These are phyloP conservation scores for Berkeleyomyces basicola DNA, from an alignment of 2,329 filamentous ascomycete genomes.

Conservation along the genomic window DNA sequence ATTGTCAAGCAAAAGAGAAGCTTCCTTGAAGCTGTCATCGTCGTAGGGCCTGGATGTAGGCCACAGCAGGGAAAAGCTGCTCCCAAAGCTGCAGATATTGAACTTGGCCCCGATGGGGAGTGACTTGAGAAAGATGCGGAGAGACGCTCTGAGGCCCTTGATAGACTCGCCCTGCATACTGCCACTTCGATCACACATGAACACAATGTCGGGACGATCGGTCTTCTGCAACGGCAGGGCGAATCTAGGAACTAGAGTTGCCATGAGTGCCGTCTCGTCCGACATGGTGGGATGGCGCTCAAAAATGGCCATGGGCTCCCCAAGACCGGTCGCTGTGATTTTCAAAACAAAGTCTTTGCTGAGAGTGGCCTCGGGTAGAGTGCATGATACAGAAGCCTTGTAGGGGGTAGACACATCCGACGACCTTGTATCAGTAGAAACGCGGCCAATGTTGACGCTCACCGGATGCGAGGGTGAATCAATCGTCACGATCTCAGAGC, in stretches of 20 bases:
- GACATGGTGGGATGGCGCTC: constrained; percentile 47
- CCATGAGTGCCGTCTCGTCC: constrained; percentile 50
- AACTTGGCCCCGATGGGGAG: constrained; percentile 47
- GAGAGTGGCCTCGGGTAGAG: constrained; percentile 43
- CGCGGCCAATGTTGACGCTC: constrained; percentile 44
- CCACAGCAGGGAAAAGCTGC: constrained; percentile 29
- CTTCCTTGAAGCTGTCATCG: constrained; percentile 27
- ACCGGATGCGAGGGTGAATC: constrained; percentile 54
- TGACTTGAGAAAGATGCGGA: constrained; percentile 49
- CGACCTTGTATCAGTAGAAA: constrained; percentile 21
- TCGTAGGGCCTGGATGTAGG: constrained; percentile 28
- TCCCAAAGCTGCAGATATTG: constrained; percentile 55
- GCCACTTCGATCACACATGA: constrained; percentile 55
- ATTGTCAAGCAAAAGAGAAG: constrained; percentile 24
- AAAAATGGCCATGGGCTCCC: constrained; percentile 45
- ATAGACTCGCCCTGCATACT: constrained; percentile 42
- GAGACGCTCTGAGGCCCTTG: constrained; percentile 33
- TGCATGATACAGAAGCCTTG: constrained; percentile 29
- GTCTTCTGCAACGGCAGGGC: constrained; percentile 27
- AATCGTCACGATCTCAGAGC: constrained; percentile 41
- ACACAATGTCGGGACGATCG: constrained; percentile 45
- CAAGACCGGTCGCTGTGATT: constrained; percentile 41
- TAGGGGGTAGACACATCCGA: constrained; percentile 13
- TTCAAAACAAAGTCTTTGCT: constrained; percentile 52
- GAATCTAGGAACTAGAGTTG: constrained; percentile 54